Percentiles rank a stretch among this genome's conserved stretches.
Evolutionary conservation across 768 basidiomycete species (phyloP).

Genomic region (Naganishia friedmannii): DNA sequence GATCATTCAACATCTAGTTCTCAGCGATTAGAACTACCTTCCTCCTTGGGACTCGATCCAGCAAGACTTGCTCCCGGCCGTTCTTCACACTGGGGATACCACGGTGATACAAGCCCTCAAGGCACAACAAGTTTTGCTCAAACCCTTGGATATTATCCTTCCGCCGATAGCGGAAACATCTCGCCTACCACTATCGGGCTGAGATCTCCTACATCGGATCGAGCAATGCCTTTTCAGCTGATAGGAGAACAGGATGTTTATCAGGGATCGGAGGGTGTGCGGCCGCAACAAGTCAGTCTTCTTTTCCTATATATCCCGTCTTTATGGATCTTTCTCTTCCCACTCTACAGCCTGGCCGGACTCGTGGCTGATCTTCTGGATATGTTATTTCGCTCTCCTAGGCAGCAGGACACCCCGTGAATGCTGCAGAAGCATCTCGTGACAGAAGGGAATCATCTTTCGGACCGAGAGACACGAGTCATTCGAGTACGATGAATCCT

Average conservation of each 20-base stretch:
- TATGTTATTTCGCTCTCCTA: background rate
- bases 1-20: background rate
- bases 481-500: background rate
- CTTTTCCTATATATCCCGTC: background rate
- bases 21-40: background rate
- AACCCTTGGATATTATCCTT: background rate
- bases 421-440: background rate
- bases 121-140: conserved; percentile 1
- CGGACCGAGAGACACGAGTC: background rate
- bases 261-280: background rate
- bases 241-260: background rate
- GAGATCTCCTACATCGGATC: background rate
- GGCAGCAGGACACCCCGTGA: background rate
- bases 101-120: background rate
- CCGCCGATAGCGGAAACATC: background rate
- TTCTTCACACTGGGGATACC: background rate
- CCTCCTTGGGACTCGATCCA: background rate
- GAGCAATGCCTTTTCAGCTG: background rate
- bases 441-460: background rate
- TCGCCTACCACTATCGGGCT: background rate
- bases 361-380: background rate
- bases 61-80: background rate
- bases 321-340: background rate
- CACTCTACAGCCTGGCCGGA: background rate
- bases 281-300: background rate